Percentiles rank a stretch among this genome's conserved stretches.
phyloP scores from a whole-genome alignment of 2,329 filamentous ascomycete genomes.

The Phialemoniopsis sp. region DNA sequence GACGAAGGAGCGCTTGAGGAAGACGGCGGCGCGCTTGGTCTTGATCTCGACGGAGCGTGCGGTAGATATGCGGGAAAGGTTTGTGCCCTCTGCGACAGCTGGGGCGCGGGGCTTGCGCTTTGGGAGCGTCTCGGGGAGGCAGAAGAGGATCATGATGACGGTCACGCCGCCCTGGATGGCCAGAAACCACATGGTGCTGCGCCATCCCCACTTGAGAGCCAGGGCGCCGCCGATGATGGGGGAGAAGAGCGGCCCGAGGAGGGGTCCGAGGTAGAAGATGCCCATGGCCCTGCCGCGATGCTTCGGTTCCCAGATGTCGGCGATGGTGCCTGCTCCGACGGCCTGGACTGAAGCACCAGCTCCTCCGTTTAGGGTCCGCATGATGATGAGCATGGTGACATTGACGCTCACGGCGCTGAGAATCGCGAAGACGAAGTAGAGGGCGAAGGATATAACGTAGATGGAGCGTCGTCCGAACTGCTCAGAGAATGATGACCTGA shows the following conservation, averaged over 20 bases:
- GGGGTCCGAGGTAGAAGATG: slow-evolving; percentile 74
- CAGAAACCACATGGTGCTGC: slow-evolving; percentile 75
- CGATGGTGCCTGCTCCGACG: slow-evolving; percentile 78
- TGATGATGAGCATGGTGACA: slow-evolving; percentile 73
- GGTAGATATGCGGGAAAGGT: slow-evolving; percentile 51
- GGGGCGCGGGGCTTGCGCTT: slow-evolving; percentile 17
- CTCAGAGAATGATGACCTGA: slow-evolving; percentile 69
- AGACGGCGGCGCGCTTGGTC: slow-evolving; percentile 46
- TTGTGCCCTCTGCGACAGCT: not conserved
- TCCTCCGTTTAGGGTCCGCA: slow-evolving; percentile 70
- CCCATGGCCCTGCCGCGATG: slow-evolving; percentile 79
- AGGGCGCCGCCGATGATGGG: slow-evolving; percentile 75
- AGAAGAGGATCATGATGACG: slow-evolving; percentile 52
- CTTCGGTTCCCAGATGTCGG: slow-evolving; percentile 71
- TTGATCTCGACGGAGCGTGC: slow-evolving; percentile 50
- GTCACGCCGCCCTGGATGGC: slow-evolving; percentile 63
- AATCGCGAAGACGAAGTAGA: slow-evolving; percentile 69
- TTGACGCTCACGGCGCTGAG: slow-evolving; percentile 65
- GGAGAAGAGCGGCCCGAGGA: slow-evolving; percentile 69
- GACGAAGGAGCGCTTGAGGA: slow-evolving; percentile 59
- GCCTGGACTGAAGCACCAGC: slow-evolving; percentile 78
- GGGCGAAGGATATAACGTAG: slow-evolving; percentile 68
- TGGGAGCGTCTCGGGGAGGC: slow-evolving; percentile 62
- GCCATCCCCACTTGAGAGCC: slow-evolving; percentile 67
- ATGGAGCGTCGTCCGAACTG: slow-evolving; percentile 69